Conservation (phyloP, 1,284 basidiomycete species). For the Grifola frondosa region DNA sequence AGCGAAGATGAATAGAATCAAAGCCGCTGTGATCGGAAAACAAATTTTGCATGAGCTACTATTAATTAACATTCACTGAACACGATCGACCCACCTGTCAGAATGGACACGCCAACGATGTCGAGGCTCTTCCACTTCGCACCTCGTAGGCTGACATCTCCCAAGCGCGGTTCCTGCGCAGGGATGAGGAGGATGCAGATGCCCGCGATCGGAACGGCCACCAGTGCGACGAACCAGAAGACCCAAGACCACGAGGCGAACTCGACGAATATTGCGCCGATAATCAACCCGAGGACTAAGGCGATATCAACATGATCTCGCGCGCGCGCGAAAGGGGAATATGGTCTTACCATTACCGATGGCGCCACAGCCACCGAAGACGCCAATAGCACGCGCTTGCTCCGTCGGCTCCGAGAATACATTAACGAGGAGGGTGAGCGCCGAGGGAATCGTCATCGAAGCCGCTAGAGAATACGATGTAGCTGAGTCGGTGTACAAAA, state of each 20-base stretch:
- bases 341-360: constrained; percentile 41
- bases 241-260: constrained; percentile 45
- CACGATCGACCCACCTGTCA: constrained; percentile 33
- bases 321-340: background rate
- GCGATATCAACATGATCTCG: background rate
- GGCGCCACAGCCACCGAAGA: constrained; percentile 46
- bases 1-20: constrained; percentile 47
- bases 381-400: constrained; percentile 45
- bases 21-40: constrained; percentile 19
- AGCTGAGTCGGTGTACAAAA: background rate
- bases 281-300: constrained; percentile 41
- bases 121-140: constrained; percentile 38
- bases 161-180: constrained; percentile 16
- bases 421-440: constrained; percentile 44
- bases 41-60: background rate
- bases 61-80: background rate
- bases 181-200: constrained; percentile 38
- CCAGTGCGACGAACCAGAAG: constrained; percentile 43
- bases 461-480: constrained; percentile 30
- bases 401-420: constrained; percentile 44
- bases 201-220: constrained; percentile 37
- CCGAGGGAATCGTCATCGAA: constrained; percentile 48
- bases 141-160: constrained; percentile 7
- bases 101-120: constrained; percentile 38
- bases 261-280: constrained; percentile 43